Evolutionary conservation across 371 early-diverging fungal genomes (phyloP).

Genomic region (Nematocida displodere): DNA sequence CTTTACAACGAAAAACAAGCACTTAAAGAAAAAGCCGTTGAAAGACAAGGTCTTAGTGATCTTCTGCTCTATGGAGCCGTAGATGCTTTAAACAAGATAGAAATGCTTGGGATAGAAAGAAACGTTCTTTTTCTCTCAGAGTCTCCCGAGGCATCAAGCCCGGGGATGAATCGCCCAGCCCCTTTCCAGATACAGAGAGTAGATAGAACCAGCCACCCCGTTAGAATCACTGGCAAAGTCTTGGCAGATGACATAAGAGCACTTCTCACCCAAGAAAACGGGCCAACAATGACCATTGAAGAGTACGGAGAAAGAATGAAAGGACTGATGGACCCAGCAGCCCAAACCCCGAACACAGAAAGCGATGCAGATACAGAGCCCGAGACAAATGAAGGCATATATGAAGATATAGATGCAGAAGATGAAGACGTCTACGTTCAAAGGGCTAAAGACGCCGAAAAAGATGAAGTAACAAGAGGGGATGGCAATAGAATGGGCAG

Average conservation of each 20-base stretch:
- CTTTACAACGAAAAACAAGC: conserved; percentile 5
- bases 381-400: not conserved
- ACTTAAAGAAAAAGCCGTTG: not conserved
- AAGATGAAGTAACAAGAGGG: conserved; percentile 13
- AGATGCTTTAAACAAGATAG: not conserved
- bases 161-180: not conserved
- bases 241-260: conserved; percentile 2
- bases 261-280: conserved; percentile 13
- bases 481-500: conserved; percentile 45
- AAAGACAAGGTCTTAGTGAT: not conserved
- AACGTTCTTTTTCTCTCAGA: not conserved
- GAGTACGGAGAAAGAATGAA: conserved; percentile 49
- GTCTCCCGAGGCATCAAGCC: not conserved
- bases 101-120: conserved; percentile 24
- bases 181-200: conserved; percentile 16
- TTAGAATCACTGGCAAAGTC: conserved; percentile 15
- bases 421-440: too few species aligned
- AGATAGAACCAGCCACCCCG: not conserved
- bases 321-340: not conserved
- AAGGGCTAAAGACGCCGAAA: not conserved
- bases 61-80: not conserved
- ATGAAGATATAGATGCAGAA: not conserved
- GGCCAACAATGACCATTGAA: conserved; percentile 36
- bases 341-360: not conserved
- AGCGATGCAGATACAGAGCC: not conserved